Evolutionary conservation across 768 basidiomycete species (phyloP).

Genomic region (Rhizopogon vinicolor): DNA sequence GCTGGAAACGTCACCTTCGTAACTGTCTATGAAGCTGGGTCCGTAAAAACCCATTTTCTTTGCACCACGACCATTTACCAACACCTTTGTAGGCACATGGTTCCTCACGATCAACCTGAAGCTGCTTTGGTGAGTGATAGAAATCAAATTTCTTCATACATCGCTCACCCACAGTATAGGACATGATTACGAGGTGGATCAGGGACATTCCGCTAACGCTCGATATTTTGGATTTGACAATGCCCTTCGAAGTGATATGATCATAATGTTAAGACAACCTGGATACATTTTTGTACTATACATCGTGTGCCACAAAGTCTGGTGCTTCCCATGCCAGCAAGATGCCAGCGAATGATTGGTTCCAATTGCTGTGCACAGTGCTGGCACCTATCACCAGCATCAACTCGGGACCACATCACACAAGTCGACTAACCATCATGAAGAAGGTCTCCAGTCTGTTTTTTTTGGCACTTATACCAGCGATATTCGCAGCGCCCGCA

Average conservation of each 20-base stretch:
- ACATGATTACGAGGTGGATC: slow-evolving; percentile 59
- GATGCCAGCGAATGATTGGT: too few species aligned
- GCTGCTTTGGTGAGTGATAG: slow-evolving; percentile 61
- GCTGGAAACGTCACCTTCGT: slow-evolving; percentile 89
- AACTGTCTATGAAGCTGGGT: slow-evolving; percentile 77
- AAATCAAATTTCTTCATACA: neutral
- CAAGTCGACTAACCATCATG: slow-evolving; percentile 3
- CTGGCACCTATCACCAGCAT: too few species aligned
- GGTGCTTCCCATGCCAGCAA: too few species aligned
- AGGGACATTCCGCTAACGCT: slow-evolving; percentile 42
- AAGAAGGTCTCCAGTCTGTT: slow-evolving; percentile 36
- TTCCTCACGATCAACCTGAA: slow-evolving; percentile 86
- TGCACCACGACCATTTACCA: neutral
- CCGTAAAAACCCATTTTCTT: slow-evolving; percentile 21
- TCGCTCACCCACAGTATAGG: slow-evolving; percentile 29
- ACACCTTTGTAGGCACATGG: slow-evolving; percentile 66
- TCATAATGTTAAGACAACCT: neutral
- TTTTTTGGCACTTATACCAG: slow-evolving; percentile 29
- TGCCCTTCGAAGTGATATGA: neutral
- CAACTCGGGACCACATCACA: neutral
- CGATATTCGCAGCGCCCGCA: slow-evolving; percentile 34
- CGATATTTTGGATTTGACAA: neutral
- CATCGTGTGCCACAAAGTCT: too few species aligned
- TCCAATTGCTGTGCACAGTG: too few species aligned
- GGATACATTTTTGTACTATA: neutral